phyloP scores from a whole-genome alignment of 2,329 filamentous ascomycete genomes.

The Pyricularia sp. region DNA sequence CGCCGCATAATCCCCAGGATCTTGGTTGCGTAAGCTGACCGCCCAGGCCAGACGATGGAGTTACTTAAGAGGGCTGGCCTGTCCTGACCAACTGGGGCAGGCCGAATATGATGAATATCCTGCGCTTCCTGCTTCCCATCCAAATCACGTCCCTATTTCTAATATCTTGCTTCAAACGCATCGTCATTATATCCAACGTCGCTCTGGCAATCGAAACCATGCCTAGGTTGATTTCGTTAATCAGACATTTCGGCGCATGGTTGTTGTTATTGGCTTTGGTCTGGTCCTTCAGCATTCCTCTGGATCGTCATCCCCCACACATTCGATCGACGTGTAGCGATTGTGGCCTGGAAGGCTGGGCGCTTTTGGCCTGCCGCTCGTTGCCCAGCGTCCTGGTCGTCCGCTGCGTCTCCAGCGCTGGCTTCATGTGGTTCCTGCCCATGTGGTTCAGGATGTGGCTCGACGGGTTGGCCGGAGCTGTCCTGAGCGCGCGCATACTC shows the following conservation, averaged over 20 bases:
- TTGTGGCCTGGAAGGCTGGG: neutral
- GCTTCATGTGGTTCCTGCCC: neutral
- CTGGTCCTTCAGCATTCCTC: neutral
- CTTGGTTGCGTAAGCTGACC: neutral
- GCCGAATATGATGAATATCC: neutral
- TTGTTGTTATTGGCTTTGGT: neutral
- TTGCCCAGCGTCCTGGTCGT: neutral
- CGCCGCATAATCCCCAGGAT: neutral
- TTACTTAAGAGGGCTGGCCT: neutral
- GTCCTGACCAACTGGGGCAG: neutral
- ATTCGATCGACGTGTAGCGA: too few species aligned
- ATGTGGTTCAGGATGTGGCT: neutral
- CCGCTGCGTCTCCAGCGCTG: neutral
- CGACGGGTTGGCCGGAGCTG: neutral
- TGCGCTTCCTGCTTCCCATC: neutral
- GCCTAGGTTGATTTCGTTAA: neutral
- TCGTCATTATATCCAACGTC: neutral
- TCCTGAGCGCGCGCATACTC: neutral
- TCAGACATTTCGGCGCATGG: neutral
- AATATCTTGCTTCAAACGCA: neutral
- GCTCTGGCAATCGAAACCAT: neutral
- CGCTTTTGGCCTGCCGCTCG: neutral
- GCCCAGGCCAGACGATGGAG: neutral
- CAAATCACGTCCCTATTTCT: neutral
- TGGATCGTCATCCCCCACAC: neutral